These are phyloP conservation scores for Fusarium clavum DNA, from an alignment of 2,329 filamentous ascomycete genomes.

Conservation along the genomic window DNA sequence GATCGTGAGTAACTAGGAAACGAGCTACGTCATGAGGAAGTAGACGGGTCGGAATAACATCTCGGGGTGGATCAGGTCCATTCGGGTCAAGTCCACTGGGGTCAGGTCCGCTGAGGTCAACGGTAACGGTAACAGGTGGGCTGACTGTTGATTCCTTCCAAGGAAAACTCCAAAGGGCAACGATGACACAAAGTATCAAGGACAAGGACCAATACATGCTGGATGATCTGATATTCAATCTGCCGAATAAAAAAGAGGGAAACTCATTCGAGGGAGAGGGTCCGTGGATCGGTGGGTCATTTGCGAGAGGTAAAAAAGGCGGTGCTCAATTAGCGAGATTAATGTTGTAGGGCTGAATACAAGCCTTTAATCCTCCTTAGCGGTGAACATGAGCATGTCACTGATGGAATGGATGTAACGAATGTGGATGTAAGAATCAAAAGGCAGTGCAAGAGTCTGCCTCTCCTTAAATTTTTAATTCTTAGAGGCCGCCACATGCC, in stretches of 20 bases:
- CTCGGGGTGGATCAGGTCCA: conserved; percentile 10
- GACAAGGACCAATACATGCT: background rate
- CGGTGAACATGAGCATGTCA: background rate
- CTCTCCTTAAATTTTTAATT: background rate
- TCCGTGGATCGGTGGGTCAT: background rate
- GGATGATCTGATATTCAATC: background rate
- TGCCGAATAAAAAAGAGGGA: background rate
- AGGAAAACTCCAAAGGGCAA: background rate
- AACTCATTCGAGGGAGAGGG: background rate
- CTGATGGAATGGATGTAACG: background rate
- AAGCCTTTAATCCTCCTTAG: background rate
- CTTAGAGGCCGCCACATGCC: background rate
- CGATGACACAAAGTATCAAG: background rate
- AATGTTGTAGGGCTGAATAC: conserved; percentile 2
- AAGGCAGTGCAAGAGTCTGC: background rate
- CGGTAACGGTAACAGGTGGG: background rate
- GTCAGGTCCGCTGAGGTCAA: background rate
- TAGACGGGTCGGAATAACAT: conserved; percentile 28
- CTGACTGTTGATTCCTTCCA: background rate
- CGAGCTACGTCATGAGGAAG: conserved; percentile 16
- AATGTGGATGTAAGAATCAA: no score
- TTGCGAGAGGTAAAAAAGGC: background rate
- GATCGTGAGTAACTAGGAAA: background rate
- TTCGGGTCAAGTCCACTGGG: no score
- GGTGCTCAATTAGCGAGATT: background rate